Percentiles rank a stretch among this genome's conserved stretches.
Evolutionary conservation across 257 asterid species (phyloP).

Genomic region (Thymus mandschuricus): DNA sequence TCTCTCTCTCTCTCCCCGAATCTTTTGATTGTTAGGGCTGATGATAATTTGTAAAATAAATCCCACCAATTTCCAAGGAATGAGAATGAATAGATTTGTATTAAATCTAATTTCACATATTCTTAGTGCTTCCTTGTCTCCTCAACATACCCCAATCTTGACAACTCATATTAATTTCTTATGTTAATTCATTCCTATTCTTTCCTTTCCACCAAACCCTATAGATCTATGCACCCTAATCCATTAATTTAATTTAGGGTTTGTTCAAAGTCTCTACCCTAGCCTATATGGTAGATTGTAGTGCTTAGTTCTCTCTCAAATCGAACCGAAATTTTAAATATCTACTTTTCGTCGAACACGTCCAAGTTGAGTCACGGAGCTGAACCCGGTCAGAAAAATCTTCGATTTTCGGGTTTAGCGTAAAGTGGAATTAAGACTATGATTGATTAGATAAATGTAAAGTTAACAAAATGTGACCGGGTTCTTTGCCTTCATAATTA

Average conservation of each 20-base stretch:
- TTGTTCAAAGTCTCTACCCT: background rate
- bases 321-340: too few species aligned
- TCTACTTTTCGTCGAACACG: too few species aligned
- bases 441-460: background rate
- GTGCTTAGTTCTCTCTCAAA: background rate
- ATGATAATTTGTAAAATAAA: slow-evolving; percentile 10
- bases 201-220: slow-evolving; percentile 34
- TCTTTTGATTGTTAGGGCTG: slow-evolving; percentile 22
- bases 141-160: slow-evolving; percentile 33
- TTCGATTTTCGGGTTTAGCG: background rate
- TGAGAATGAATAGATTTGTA: slow-evolving; percentile 31
- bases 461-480: slow-evolving; percentile 22
- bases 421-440: background rate
- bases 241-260: background rate
- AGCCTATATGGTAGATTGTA: background rate
- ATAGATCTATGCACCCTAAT: slow-evolving; percentile 22
- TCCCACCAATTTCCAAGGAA: slow-evolving; percentile 41
- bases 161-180: slow-evolving; percentile 39
- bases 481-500: slow-evolving; percentile 20
- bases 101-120: slow-evolving; percentile 36
- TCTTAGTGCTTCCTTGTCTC: slow-evolving; percentile 51
- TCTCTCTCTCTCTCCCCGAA: slow-evolving; percentile 33
- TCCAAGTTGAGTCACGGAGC: background rate
- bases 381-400: too few species aligned
- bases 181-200: slow-evolving; percentile 19